Conservation (phyloP, 2,329 filamentous ascomycete species). For the Ophiostoma piceae region DNA sequence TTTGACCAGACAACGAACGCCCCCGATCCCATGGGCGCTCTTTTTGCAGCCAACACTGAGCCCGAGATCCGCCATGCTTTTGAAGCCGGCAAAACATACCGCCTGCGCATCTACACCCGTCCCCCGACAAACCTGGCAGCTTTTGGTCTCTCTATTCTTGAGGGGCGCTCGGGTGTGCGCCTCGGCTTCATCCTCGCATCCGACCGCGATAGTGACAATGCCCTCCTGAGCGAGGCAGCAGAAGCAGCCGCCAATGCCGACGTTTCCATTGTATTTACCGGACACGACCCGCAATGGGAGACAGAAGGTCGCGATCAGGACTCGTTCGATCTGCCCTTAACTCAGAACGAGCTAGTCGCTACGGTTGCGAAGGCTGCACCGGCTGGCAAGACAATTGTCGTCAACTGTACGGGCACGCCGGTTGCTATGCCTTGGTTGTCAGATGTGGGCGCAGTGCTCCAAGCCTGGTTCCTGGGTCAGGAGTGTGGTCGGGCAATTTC, state of each 20-base stretch:
- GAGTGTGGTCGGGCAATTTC: constrained; percentile 63
- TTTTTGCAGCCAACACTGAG: constrained; percentile 43
- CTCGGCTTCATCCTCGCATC: constrained; percentile 60
- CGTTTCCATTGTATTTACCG: constrained; percentile 62
- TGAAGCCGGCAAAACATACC: neutral
- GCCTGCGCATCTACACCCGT: neutral
- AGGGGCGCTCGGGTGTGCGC: constrained; percentile 56
- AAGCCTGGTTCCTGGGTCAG: constrained; percentile 66
- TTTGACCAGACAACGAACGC: constrained; percentile 57
- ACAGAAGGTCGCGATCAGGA: constrained; percentile 61
- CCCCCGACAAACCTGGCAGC: constrained; percentile 8
- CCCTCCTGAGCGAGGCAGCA: neutral
- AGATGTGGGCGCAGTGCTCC: constrained; percentile 59
- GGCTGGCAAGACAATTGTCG: constrained; percentile 52
- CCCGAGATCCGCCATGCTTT: neutral
- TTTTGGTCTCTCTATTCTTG: constrained; percentile 60
- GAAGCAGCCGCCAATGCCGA: constrained; percentile 41
- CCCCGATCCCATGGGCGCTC: constrained; percentile 59
- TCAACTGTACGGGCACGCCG: constrained; percentile 62
- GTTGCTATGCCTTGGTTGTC: constrained; percentile 67
- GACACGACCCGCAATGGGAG: constrained; percentile 71
- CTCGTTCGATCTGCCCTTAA: constrained; percentile 52
- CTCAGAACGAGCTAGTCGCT: constrained; percentile 58
- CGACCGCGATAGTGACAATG: constrained; percentile 53
- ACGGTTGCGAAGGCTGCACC: constrained; percentile 59